A percentile compares a stretch with the other conserved stretches of the same genome.
Evolutionary conservation across 345 rosid genomes (phyloP).

Genomic region (Brassica incana): DNA sequence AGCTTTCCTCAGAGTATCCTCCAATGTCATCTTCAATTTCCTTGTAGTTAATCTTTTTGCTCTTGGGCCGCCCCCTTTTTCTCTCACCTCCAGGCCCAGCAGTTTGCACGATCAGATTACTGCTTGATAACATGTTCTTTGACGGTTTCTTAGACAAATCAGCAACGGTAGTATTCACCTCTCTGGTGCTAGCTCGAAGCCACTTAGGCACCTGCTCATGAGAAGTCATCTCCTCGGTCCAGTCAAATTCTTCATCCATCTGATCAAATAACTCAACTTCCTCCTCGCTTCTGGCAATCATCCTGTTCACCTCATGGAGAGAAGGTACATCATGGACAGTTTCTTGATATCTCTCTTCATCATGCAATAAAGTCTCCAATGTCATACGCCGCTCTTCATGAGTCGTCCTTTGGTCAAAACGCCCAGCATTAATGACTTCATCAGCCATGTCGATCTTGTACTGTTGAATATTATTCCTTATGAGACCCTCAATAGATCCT

Average conservation of each 20-base stretch:
- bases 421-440: conserved; percentile 99
- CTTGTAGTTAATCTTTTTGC: conserved; percentile 87
- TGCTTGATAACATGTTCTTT: conserved; percentile 57
- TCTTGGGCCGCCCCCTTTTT: conserved; percentile 89
- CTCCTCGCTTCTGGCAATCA: conserved; percentile 96
- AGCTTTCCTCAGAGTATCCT: conserved; percentile 87
- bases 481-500: conserved; percentile 98
- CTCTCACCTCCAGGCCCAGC: conserved; percentile 67
- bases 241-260: conserved; percentile 98
- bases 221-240: conserved; percentile 93
- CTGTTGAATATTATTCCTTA: conserved; percentile 98
- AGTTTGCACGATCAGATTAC: conserved; percentile 52
- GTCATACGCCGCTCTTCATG: conserved; percentile 99
- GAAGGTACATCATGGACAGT: conserved; percentile 99
- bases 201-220: conserved; percentile 94
- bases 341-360: conserved; percentile 97
- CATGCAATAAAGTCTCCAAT: conserved; percentile 95
- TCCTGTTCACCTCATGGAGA: conserved; percentile 85
- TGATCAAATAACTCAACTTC: conserved; percentile 98
- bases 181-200: conserved; percentile 87
- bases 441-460: conserved; percentile 99
- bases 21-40: conserved; percentile 91
- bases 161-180: conserved; percentile 72
- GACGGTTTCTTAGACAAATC: conserved; percentile 88
- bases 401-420: conserved; percentile 99